These are phyloP conservation scores for Dictyostelium citrinum DNA, from an alignment of 78 protist species.

Conservation along the genomic window DNA sequence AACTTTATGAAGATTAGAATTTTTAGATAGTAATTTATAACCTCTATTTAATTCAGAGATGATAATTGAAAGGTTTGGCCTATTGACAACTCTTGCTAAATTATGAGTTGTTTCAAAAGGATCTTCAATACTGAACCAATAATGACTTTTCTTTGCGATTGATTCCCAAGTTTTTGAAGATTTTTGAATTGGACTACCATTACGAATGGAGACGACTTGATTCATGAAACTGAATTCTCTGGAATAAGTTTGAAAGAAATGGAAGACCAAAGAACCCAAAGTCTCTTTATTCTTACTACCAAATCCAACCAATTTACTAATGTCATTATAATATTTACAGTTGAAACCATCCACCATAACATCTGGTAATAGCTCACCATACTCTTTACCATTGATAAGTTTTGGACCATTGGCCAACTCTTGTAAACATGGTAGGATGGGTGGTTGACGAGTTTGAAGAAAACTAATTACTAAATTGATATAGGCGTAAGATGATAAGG, in stretches of 20 bases:
- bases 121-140: conserved; percentile 71
- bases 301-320: conserved; percentile 38
- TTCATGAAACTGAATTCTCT: conserved; percentile 44
- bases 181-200: conserved; percentile 28
- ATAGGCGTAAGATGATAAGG: conserved; percentile 51
- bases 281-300: conserved; percentile 41
- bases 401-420: conserved; percentile 34
- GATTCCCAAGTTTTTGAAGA: conserved; percentile 59
- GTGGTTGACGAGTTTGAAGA: conserved; percentile 74
- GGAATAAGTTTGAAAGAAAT: conserved; percentile 63
- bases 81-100: conserved; percentile 71
- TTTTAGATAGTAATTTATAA: conserved; percentile 55
- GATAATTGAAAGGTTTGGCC: conserved; percentile 40
- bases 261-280: conserved; percentile 60
- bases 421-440: conserved; percentile 67
- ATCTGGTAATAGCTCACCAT: conserved; percentile 36
- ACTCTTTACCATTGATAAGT: conserved; percentile 1
- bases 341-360: conserved; percentile 76
- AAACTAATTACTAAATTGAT: conserved; percentile 64
- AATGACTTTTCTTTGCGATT: conserved; percentile 61
- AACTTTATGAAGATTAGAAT: conserved; percentile 52
- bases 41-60: conserved; percentile 63
- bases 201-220: conserved; percentile 48
- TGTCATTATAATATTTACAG: conserved; percentile 68
- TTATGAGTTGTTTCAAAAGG: conserved; percentile 81